Evolutionary conservation across 352 stramenopile species (phyloP).

Genomic region (Pythium graminicola): DNA sequence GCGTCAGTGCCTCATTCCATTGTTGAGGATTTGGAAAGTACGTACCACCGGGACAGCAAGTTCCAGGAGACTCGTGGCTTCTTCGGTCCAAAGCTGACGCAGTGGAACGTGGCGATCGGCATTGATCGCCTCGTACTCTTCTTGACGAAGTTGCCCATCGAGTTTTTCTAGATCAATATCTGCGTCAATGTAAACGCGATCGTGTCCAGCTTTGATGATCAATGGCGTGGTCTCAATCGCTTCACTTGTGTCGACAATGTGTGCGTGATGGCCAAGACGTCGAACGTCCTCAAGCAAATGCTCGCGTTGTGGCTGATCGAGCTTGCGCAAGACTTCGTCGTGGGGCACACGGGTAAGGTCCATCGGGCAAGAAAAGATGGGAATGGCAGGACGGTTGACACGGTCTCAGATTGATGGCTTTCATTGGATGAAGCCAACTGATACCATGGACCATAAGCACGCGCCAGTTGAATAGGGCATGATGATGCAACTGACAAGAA

Average conservation of each 20-base stretch:
- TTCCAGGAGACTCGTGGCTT: constrained; percentile 2
- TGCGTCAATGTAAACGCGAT: constrained; percentile 1
- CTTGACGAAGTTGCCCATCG: background rate
- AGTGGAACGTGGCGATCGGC: constrained; percentile 7
- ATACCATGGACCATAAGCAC: too few relatives aligned
- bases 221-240: constrained; percentile 20
- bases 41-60: constrained; percentile 15
- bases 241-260: background rate
- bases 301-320: constrained; percentile 37
- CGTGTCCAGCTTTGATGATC: constrained; percentile 35
- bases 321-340: constrained; percentile 42
- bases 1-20: background rate
- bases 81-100: constrained; percentile 5
- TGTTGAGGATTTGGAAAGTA: background rate
- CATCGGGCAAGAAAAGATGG: too few relatives aligned
- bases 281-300: constrained; percentile 15
- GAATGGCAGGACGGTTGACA: too few relatives aligned
- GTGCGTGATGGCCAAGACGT: constrained; percentile 7
- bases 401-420: background rate
- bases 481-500: too few relatives aligned
- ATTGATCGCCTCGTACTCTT: constrained; percentile 1
- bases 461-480: too few relatives aligned
- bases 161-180: constrained; percentile 7
- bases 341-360: constrained; percentile 40
- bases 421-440: too few relatives aligned